Conservation (phyloP, 495 filamentous ascomycete species). For the Aspergillus kassunensis region DNA sequence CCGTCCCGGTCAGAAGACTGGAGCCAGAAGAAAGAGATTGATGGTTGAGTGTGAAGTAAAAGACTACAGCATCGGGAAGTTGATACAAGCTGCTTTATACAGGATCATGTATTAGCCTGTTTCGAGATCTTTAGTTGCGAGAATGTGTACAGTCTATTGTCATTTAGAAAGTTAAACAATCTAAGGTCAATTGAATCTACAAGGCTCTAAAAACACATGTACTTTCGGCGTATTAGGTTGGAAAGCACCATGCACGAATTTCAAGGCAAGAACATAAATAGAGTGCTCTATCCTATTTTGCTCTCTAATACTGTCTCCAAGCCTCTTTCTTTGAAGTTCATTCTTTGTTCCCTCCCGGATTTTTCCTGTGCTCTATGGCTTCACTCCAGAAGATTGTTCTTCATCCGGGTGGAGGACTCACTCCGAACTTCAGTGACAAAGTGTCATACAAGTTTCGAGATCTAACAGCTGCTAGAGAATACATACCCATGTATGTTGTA, state of each 20-base stretch:
- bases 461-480: not conserved
- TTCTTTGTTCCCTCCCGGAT: not conserved
- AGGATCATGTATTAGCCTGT: too few species aligned
- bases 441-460: not conserved
- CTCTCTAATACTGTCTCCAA: not conserved
- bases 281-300: not conserved
- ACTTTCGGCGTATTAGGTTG: not conserved
- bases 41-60: too few species aligned
- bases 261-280: not conserved
- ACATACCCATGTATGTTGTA: not conserved
- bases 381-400: not conserved
- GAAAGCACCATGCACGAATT: not conserved
- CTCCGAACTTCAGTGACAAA: not conserved
- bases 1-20: too few species aligned
- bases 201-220: not conserved
- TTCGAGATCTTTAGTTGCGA: too few species aligned
- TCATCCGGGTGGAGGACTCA: not conserved
- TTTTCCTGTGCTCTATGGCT: not conserved
- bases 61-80: too few species aligned
- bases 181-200: too few species aligned
- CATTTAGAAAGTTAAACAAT: too few species aligned
- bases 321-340: not conserved
- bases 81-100: too few species aligned
- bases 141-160: too few species aligned
- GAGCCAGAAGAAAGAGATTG: too few species aligned